Base-by-base conservation (phyloP, 108 stramenopile species). In the Poteriospumella lacustris region DNA sequence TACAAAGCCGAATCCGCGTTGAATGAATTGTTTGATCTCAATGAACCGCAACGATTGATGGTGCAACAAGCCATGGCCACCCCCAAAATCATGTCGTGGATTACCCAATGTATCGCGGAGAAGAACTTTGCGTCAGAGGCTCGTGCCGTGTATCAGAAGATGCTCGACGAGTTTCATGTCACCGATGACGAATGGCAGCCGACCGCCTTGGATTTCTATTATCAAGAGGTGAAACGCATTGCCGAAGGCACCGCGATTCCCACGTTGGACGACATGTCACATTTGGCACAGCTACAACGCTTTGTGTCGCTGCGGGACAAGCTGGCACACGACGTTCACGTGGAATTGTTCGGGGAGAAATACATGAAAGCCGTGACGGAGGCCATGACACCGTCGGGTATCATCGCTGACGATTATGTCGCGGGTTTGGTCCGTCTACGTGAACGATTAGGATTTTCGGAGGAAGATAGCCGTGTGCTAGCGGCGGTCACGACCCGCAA, bases 381-480 rank as follows among this genome's bases (percentile, higher is more conserved):
- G 31, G 31, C 29, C 36, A 64, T 64, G 60, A 24, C 9, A 31
- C 60, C 60, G 5, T 34, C 60, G 36, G 60, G 60, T 64, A 34
- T 64, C 31, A 64, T 64, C 36, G 60, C 60, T 19, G 60, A 64
- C 5, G 60, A 64, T 34, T 64, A 64, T 64, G 60, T 64, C 5
- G 12, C 15, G 9, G 60, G 60, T 12, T 64, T 64, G 24, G 31
- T 34, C 28, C 60, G 60, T 19, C 31, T 64, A 12, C 60, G 31
- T 31, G 60, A 19, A 12, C 28, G 60, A 64, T 33, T 64, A 31
- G 3, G 36, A 19, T 24, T 64, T 9, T 34, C 15, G 28, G 5
- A 3, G 28, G 31, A 64, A 5, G 12, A 64, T 3, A 24, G 33
- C 5, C 9, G 36, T 12, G 31, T 24, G 28, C 3, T 64, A 34